Evolutionary conservation across 306 rosid genomes (phyloP).

Genomic region (Trichosanthes cucumerina): DNA sequence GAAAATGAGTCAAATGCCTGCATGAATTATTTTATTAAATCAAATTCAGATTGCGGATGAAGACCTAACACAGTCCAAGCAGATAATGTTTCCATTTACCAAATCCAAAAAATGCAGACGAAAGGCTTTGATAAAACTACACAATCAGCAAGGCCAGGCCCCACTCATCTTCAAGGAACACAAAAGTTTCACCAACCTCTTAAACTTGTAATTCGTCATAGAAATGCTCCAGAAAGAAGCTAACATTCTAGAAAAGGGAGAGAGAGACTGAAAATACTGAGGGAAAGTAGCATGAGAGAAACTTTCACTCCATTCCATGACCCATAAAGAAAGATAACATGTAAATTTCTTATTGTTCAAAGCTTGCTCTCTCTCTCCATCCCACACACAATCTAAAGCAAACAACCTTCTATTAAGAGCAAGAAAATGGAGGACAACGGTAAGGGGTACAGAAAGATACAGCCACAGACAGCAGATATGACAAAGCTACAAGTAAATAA

Average conservation of each 20-base stretch:
- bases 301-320: background rate
- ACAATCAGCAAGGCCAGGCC: background rate
- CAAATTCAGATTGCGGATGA: background rate
- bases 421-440: background rate
- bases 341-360: background rate
- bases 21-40: background rate
- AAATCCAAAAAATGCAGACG: background rate
- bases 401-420: background rate
- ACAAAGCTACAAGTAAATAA: background rate
- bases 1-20: conserved; percentile 26
- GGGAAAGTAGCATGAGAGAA: background rate
- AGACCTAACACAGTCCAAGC: background rate
- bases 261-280: background rate
- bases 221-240: background rate
- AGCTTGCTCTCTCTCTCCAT: background rate
- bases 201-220: background rate
- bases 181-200: background rate
- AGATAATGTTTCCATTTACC: background rate
- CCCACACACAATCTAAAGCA: background rate
- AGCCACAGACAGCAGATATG: background rate
- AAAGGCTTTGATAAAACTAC: background rate
- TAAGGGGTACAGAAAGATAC: background rate
- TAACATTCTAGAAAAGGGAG: background rate
- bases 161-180: background rate
- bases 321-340: background rate